Conservation (phyloP, 768 basidiomycete genomes). For the Mycena kentingensis region DNA sequence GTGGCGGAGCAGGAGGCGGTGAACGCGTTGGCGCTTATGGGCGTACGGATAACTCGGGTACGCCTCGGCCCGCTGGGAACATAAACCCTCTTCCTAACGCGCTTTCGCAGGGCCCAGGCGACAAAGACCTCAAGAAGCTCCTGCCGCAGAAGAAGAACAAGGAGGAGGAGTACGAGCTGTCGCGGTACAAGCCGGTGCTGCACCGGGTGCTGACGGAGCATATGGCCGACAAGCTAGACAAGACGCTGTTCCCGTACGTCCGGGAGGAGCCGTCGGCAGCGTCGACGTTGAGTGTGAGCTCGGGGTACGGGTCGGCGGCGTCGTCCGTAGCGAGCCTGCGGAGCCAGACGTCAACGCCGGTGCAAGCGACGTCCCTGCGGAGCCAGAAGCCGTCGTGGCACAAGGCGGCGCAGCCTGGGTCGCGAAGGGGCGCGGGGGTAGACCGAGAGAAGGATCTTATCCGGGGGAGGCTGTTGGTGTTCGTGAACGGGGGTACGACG, state of each 20-base stretch:
- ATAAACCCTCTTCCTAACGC: not conserved
- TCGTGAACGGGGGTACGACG: slow-evolving; percentile 93
- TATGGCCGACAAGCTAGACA: slow-evolving; percentile 73
- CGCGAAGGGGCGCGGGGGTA: slow-evolving; percentile 23
- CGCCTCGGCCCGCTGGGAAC: slow-evolving; percentile 23
- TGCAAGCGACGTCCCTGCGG: slow-evolving; percentile 74
- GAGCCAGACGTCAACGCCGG: slow-evolving; percentile 46
- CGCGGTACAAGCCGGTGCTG: slow-evolving; percentile 85
- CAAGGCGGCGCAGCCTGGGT: slow-evolving; percentile 62
- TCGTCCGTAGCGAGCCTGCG: slow-evolving; percentile 52
- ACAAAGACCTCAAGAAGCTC: slow-evolving; percentile 79
- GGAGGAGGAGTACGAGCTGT: slow-evolving; percentile 98
- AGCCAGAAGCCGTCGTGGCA: slow-evolving; percentile 92
- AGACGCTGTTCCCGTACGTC: slow-evolving; percentile 84
- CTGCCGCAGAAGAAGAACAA: slow-evolving; percentile 70
- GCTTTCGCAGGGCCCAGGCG: slow-evolving; percentile 59
- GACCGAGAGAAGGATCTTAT: slow-evolving; percentile 50
- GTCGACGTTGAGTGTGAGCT: too few species aligned
- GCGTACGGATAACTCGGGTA: slow-evolving; percentile 83
- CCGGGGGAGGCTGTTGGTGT: slow-evolving; percentile 81
- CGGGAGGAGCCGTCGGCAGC: slow-evolving; percentile 70
- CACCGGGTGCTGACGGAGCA: slow-evolving; percentile 91
- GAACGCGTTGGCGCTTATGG: slow-evolving; percentile 81
- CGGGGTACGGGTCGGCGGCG: too few species aligned
- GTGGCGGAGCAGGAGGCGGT: slow-evolving; percentile 92